Percentiles rank a stretch among this genome's conserved stretches.
Conservation (phyloP, 345 rosid species). For the Pugionium dolabratum region DNA sequence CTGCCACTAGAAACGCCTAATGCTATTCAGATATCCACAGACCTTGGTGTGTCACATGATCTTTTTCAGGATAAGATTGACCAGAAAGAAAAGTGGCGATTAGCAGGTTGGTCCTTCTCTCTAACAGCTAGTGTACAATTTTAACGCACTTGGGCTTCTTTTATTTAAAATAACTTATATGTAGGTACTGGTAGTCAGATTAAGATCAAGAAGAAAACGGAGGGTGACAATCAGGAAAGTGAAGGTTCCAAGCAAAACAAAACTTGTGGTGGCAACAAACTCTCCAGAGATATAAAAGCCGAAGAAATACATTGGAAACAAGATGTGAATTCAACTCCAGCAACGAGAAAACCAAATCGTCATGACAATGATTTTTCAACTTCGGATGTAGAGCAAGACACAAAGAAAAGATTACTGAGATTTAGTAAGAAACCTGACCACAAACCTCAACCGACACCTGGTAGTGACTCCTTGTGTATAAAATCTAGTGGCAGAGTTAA, state of each 20-base stretch:
- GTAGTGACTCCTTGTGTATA: constrained; percentile 47
- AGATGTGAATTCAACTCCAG: constrained; percentile 29
- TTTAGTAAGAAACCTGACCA: constrained; percentile 44
- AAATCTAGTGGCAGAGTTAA: constrained; percentile 37
- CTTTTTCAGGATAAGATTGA: constrained; percentile 23
- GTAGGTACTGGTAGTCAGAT: constrained; percentile 45
- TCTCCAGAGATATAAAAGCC: constrained; percentile 40
- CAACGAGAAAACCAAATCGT: constrained; percentile 33
- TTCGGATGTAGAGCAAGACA: constrained; percentile 44
- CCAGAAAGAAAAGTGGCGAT: constrained; percentile 17
- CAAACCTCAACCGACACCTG: constrained; percentile 46
- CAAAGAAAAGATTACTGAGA: constrained; percentile 37
- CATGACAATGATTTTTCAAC: constrained; percentile 30
- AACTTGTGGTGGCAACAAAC: constrained; percentile 41
- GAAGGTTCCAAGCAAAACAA: constrained; percentile 48
- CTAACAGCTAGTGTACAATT: constrained; percentile 22
- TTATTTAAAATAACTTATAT: constrained; percentile 16
- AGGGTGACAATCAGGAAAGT: constrained; percentile 41
- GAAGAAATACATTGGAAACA: constrained; percentile 35
- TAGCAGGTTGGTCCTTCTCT: constrained; percentile 25
- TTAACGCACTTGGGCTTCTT: neutral
- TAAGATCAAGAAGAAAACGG: constrained; percentile 51
- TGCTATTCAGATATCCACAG: constrained; percentile 30
- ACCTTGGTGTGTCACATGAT: constrained; percentile 18
- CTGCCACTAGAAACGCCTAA: constrained; percentile 10